phyloP scores from a whole-genome alignment of 1,284 basidiomycete genomes.

The Sporisorium graminicola region DNA sequence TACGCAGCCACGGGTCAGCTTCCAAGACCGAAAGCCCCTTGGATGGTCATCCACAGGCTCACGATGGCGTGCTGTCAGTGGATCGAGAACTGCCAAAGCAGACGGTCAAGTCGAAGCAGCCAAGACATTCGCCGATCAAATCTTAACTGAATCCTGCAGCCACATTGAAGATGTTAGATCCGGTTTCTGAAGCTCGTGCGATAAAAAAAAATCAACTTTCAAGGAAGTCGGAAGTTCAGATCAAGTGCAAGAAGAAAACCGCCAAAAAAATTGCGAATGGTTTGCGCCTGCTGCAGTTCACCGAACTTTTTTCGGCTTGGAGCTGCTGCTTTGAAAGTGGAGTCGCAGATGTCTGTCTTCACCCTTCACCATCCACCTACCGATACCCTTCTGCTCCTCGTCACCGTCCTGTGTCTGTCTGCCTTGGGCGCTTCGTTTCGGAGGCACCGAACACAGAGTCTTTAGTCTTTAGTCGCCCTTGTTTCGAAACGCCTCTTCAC shows the following conservation, averaged over 20 bases:
- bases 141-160: too few species aligned
- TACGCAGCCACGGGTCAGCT: neutral
- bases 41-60: too few species aligned
- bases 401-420: neutral
- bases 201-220: neutral
- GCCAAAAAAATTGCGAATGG: conserved; percentile 2
- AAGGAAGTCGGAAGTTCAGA: conserved; percentile 4
- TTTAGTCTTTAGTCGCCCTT: neutral
- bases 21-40: neutral
- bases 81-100: neutral
- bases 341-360: conserved; percentile 1
- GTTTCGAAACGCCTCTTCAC: neutral
- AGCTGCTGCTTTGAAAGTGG: conserved; percentile 8
- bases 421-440: neutral
- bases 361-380: neutral
- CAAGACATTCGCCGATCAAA: too few species aligned
- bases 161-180: too few species aligned
- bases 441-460: too few species aligned
- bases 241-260: conserved; percentile 5
- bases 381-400: neutral
- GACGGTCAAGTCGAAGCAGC: neutral
- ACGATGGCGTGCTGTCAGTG: too few species aligned
- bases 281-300: neutral
- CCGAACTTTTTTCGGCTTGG: conserved; percentile 5
- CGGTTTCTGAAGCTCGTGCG: conserved; percentile 2